Evolutionary conservation across 306 rosid species (phyloP), one percentile per base, ranked within the genome.

Genomic region (Sophora flavescens): DNA sequence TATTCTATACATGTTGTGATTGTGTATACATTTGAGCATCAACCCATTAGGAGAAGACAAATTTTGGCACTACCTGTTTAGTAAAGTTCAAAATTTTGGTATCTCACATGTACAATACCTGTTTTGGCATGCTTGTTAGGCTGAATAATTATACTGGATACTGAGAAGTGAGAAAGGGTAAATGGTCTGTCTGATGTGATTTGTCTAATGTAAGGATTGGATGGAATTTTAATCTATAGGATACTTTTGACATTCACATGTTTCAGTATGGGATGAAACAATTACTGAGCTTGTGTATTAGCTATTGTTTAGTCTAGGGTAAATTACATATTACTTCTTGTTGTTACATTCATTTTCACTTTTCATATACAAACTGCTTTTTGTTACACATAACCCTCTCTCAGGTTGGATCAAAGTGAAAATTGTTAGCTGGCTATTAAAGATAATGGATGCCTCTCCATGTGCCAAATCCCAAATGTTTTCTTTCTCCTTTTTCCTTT

Each of bases 81-180:
- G 36, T 68, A 54, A 47, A 17, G 82, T 65, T 57, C 59, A 64
- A 64, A 53, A 12, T 56, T 71, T 82, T 82, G 56, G 63, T 48
- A 12, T 41, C 28, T 60, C 51, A 13, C 50, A 32, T 61, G 73
- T 36, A 41, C 22, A 68, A 32, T 73, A 54, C 60, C 17, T 59
- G 9, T n/a, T 39, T 53, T 18, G 16, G 58, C 45, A 33, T 59
- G 60, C 12, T 6, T 53, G 74, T 63, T 62, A 52, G 68, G 58
- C 58, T 67, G 32, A 68, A 60, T 53, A 68, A 68, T 10, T 41
- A 38, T 50, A 3, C 45, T 4, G 65, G 42, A 56, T 15, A 5
- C 6, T 68, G 68, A 45, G 69, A 58, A 65, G 42, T 54, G 63
- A 68, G 75, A 45, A 42, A n/a, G 16, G 70, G 51, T 47, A 26